These are phyloP conservation scores for Lactarius indigo DNA, from an alignment of 768 basidiomycete genomes.

Conservation along the genomic window DNA sequence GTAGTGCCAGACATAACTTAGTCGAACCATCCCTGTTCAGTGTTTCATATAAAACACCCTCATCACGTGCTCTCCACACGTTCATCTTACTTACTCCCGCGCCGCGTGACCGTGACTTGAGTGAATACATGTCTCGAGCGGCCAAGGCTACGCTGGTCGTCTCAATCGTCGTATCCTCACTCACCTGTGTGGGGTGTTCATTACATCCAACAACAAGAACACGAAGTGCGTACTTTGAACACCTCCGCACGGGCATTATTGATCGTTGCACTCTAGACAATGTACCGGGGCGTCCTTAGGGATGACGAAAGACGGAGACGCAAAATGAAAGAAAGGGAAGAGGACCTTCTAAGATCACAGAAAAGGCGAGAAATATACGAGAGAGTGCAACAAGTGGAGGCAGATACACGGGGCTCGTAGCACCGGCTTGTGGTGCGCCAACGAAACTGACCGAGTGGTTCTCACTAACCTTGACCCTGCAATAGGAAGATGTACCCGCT, in stretches of 20 bases:
- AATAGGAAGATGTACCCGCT: background rate
- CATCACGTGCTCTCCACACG: background rate
- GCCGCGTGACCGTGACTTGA: conserved; percentile 8
- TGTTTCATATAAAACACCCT: background rate
- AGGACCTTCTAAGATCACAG: conserved; percentile 56
- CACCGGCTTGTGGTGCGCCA: background rate
- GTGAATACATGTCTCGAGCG: conserved; percentile 49
- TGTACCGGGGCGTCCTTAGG: conserved; percentile 87
- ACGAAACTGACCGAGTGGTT: background rate
- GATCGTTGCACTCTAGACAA: conserved; percentile 48
- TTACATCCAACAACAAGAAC: conserved; percentile 78
- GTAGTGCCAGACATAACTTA: conserved; percentile 23
- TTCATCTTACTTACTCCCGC: no score
- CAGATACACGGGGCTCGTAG: background rate
- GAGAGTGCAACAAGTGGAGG: conserved; percentile 39
- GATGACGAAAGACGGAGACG: conserved; percentile 80
- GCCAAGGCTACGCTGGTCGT: conserved; percentile 74
- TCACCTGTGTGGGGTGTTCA: conserved; percentile 91
- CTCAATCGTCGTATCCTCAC: conserved; percentile 57
- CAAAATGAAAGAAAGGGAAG: conserved; percentile 66
- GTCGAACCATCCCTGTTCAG: background rate
- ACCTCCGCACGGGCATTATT: background rate
- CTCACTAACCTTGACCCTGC: background rate
- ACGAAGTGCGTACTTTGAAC: conserved; percentile 52
- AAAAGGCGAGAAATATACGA: conserved; percentile 67